These are phyloP conservation scores for Onygenales sp. DNA, from an alignment of 2,329 filamentous ascomycete genomes.

Conservation along the genomic window DNA sequence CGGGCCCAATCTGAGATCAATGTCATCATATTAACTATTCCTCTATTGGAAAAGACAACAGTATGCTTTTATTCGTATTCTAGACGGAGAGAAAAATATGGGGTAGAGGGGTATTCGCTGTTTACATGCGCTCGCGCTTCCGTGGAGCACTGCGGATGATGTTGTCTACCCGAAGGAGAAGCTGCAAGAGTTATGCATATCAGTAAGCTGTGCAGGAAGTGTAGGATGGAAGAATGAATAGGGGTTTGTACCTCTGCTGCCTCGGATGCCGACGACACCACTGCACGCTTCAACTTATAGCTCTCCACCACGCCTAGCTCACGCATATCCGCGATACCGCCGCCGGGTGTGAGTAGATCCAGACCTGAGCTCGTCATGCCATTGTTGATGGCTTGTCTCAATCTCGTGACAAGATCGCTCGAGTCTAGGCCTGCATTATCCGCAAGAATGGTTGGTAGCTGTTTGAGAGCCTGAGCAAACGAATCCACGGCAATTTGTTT, in stretches of 20 bases:
- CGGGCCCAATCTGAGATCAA: background rate
- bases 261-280: slow-evolving; percentile 91
- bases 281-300: slow-evolving; percentile 97
- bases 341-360: slow-evolving; percentile 79
- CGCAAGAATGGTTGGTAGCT: slow-evolving; percentile 90
- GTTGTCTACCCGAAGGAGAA: slow-evolving; percentile 90
- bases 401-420: slow-evolving; percentile 80
- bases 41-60: background rate
- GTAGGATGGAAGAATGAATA: background rate
- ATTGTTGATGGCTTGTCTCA: slow-evolving; percentile 90
- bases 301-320: slow-evolving; percentile 92
- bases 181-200: slow-evolving; percentile 40
- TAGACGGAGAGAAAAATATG: background rate
- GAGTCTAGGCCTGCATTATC: slow-evolving; percentile 97
- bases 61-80: background rate
- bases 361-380: slow-evolving; percentile 87
- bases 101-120: background rate
- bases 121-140: slow-evolving; percentile 64
- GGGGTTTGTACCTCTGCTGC: slow-evolving; percentile 71
- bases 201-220: slow-evolving; percentile 10
- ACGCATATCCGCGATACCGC: slow-evolving; percentile 90
- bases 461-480: slow-evolving; percentile 80
- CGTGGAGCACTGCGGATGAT: slow-evolving; percentile 92
- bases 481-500: slow-evolving; percentile 86
- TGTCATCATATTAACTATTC: slow-evolving; percentile 1